Evolutionary conservation across 2,329 filamentous ascomycete genomes (phyloP).

Genomic region (Beauveria asiatica): DNA sequence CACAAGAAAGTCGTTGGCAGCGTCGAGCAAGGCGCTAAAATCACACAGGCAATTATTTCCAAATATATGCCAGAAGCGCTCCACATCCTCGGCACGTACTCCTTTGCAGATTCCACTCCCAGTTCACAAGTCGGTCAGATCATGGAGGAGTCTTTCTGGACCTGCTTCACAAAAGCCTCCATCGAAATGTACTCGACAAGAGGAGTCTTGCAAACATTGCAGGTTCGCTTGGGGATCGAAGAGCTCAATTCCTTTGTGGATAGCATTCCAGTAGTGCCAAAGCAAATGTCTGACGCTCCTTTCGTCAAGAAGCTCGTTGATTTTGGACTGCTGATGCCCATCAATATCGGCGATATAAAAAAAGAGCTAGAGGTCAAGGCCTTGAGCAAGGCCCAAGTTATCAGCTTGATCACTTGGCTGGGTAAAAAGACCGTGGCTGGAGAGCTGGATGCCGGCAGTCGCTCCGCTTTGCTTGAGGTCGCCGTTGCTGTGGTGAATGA

Average conservation of each 20-base stretch:
- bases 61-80: slow-evolving; percentile 68
- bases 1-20: slow-evolving; percentile 48
- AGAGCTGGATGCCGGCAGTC: slow-evolving; percentile 61
- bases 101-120: slow-evolving; percentile 83
- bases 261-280: slow-evolving; percentile 77
- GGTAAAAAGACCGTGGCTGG: slow-evolving; percentile 61
- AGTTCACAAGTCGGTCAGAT: slow-evolving; percentile 74
- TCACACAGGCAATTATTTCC: slow-evolving; percentile 55
- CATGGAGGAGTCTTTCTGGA: slow-evolving; percentile 96
- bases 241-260: slow-evolving; percentile 67
- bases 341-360: slow-evolving; percentile 80
- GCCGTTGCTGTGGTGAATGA: slow-evolving; percentile 64
- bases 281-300: slow-evolving; percentile 60
- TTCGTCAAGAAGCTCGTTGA: slow-evolving; percentile 77
- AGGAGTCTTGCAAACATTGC: slow-evolving; percentile 75
- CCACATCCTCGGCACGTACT: slow-evolving; percentile 80
- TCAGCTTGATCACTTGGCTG: slow-evolving; percentile 79
- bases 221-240: slow-evolving; percentile 68
- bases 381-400: slow-evolving; percentile 67
- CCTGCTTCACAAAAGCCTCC: slow-evolving; percentile 68
- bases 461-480: slow-evolving; percentile 66
- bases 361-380: slow-evolving; percentile 75
- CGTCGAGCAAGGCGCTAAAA: slow-evolving; percentile 38
- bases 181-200: slow-evolving; percentile 85
- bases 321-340: slow-evolving; percentile 77